Evolutionary conservation across 148 eudicot species (phyloP), one percentile per base, ranked within the genome.

Genomic region (Chenopodium album): DNA sequence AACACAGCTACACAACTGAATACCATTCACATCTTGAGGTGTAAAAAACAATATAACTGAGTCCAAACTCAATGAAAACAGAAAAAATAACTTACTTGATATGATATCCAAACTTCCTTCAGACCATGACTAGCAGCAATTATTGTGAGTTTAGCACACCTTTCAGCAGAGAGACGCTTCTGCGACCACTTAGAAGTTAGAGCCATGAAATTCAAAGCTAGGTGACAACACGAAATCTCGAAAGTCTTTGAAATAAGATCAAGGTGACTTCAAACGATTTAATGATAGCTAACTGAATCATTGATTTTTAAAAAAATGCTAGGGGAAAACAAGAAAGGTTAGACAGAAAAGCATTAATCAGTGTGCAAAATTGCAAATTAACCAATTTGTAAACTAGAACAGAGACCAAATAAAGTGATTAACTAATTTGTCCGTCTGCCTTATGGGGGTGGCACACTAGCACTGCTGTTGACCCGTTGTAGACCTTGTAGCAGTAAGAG

Each of bases 71-170:
- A 10, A 59, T 4, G 47, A 23, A 67, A 34, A 48, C 14, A 3
- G 13, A 68, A 31, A 29, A 67, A 79, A 52, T 7, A 60, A 75
- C 72, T 75, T 83, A 96, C 99, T 92, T 96, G 99, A 82, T 88
- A 90, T 9, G 99, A 94, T 92, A 96, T 96, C 99, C 99, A 96
- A 81, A 79, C 98, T 88, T 96, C 99, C 89, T 96, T 96, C 82
- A 95, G 85, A 78, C 90, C 92, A 85, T 96, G 97, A 85, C 93
- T 94, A 64, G 95, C 97, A 82, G 99, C 98, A 82, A 94, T 82
- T 80, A 92, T 87, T 73, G 92, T 96, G 85, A 96, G 89, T 90
- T 96, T 86, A 19, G 94, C 97, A 88, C 99, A 96, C 84, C 98
- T 90, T 89, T 96, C 93, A 34, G 91, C 85, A 67, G 98, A 86